These are phyloP conservation scores for Hygrocybe coccinea DNA, from an alignment of 768 basidiomycete genomes.

Conservation along the genomic window DNA sequence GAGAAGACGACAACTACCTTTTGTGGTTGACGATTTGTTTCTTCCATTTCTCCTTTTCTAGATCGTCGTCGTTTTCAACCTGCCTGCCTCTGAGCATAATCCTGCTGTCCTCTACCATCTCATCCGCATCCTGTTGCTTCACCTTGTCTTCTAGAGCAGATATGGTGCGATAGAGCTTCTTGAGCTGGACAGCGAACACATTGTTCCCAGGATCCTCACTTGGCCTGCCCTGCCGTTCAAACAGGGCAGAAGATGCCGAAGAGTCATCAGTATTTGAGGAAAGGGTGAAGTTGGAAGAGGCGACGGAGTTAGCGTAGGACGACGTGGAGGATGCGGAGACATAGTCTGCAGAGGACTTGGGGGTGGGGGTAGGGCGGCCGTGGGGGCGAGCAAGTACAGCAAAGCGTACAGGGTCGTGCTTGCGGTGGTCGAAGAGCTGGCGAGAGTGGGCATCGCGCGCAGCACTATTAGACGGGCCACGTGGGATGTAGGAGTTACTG, in stretches of 20 bases:
- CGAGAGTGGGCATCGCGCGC: slow-evolving; percentile 34
- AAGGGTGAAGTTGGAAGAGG: slow-evolving; percentile 66
- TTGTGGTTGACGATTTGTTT: slow-evolving; percentile 77
- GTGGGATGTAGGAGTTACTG: slow-evolving; percentile 46
- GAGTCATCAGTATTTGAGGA: slow-evolving; percentile 70
- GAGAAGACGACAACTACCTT: slow-evolving; percentile 46
- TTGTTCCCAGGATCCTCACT: slow-evolving; percentile 54
- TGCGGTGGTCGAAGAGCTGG: slow-evolving; percentile 83
- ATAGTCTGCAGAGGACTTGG: slow-evolving; percentile 63
- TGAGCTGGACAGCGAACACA: slow-evolving; percentile 69
- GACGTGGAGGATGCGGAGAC: slow-evolving; percentile 72
- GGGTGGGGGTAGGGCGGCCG: slow-evolving; percentile 45
- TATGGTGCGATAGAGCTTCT: slow-evolving; percentile 79
- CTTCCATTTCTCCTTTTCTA: slow-evolving; percentile 73
- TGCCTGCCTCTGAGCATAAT: slow-evolving; percentile 42
- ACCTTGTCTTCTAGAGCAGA: slow-evolving; percentile 74
- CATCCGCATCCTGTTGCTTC: slow-evolving; percentile 54
- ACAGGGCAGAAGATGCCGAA: slow-evolving; percentile 64
- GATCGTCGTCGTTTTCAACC: slow-evolving; percentile 50
- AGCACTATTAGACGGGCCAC: slow-evolving; percentile 21
- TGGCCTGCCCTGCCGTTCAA: slow-evolving; percentile 48
- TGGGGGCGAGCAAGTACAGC: slow-evolving; percentile 53
- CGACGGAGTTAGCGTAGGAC: slow-evolving; percentile 63
- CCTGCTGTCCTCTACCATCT: slow-evolving; percentile 43
- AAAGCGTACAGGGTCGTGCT: slow-evolving; percentile 90